Evolutionary conservation across 179 eudicot genomes (phyloP), one percentile per base, ranked within the genome.

Genomic region (Beta corolliflora): DNA sequence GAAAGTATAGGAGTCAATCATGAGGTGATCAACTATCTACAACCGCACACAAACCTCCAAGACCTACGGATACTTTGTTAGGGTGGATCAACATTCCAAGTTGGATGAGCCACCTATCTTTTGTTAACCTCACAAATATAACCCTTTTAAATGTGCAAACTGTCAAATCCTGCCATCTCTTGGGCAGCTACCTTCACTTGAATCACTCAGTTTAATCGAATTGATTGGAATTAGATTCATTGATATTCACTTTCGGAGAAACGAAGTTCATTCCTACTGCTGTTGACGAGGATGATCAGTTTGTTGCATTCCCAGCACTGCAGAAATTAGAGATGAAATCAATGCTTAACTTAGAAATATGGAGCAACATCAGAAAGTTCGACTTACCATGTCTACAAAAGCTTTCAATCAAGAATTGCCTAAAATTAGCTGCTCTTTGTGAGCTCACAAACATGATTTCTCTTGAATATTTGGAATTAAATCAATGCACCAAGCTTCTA

Each of bases 111-210:
- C 45, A 81, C 64, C 80, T 69, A 8, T 76, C 69, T 18, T 81
- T 58, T 58, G 45, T 50, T 13, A 50, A 76, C 3, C 75, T 81
- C 14, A 56, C 53, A 19, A 81, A 66, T 6, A 68, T 81, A 14
- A 81, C 83, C 69, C 76, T 70, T 81, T 81, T 70, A 76, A 76
- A 53, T 81, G 80, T 76, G 76, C 61, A 19, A 76, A 56, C 76
- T 67, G 83, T 46, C 60, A 21, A 44, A 0, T 68, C 13, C 60
- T 81, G 46, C 83, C 83, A 46, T 76, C 80, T 19, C 55, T 81
- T 0, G 83, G 83, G 29, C 68, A 76, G 67, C 78, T 81, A 56
- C 80, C 76, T 54, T 77, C 41, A 18, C 83, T 81, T 7, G 15
- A 53, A 81, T 68, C 79, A 15, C 80, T 81, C 25, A 76, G 80